Percentiles rank a stretch among this genome's conserved stretches.
Conservation (phyloP, 164 flowering plant species). For the Tetracentron sinense region DNA sequence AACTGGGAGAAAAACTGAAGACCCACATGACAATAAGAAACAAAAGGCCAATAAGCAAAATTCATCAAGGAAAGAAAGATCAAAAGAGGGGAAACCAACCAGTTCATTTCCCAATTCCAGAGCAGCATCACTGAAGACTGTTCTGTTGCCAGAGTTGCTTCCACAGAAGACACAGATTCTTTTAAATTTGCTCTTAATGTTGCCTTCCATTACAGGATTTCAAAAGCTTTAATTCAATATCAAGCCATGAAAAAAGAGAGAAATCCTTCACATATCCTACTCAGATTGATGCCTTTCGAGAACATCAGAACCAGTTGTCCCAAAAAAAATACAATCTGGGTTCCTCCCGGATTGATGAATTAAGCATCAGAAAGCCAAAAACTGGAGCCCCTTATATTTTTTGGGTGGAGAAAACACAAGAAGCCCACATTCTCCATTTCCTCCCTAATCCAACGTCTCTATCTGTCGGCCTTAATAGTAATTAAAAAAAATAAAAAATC, state of each 20-base stretch:
- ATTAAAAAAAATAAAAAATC: too few relatives aligned
- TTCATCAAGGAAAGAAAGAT: neutral
- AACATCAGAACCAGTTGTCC: too few relatives aligned
- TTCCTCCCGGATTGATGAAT: too few relatives aligned
- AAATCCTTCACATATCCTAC: neutral
- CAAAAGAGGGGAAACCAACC: conserved; percentile 31
- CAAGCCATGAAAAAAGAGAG: conserved; percentile 1
- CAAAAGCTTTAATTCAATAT: conserved; percentile 3
- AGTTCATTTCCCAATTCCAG: conserved; percentile 65
- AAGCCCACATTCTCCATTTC: too few relatives aligned
- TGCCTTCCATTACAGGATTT: conserved; percentile 24
- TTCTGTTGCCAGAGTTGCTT: conserved; percentile 57
- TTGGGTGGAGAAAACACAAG: too few relatives aligned
- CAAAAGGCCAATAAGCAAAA: neutral
- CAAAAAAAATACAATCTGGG: too few relatives aligned
- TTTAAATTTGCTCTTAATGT: conserved; percentile 37
- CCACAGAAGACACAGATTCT: conserved; percentile 77
- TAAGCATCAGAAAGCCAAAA: too few relatives aligned
- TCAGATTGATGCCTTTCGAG: too few relatives aligned
- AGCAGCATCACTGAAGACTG: conserved; percentile 68
- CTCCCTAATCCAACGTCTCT: too few relatives aligned
- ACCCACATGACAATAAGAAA: neutral
- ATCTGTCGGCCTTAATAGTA: too few relatives aligned
- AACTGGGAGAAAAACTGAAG: neutral
- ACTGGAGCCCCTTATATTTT: too few relatives aligned